Conservation (phyloP, 345 rosid species). For the Odontarrhena argentea region DNA sequence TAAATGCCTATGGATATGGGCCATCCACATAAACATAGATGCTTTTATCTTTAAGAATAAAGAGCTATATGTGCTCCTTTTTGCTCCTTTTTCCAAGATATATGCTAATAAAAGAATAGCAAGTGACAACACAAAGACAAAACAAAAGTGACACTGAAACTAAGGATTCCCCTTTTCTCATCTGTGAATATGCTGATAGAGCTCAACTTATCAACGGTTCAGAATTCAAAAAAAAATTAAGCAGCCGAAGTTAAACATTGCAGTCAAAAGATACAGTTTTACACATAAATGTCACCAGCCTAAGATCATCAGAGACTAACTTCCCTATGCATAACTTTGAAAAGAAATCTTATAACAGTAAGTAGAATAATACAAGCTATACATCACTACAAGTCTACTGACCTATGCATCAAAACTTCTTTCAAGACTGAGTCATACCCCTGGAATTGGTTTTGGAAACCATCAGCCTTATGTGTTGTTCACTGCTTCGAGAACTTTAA, state of each 20-base stretch:
- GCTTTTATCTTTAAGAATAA: slow-evolving; percentile 15
- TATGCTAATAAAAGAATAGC: slow-evolving; percentile 29
- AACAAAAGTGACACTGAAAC: slow-evolving; percentile 10
- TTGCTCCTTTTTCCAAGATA: slow-evolving; percentile 8
- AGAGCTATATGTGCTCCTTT: slow-evolving; percentile 10
- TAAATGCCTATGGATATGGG: not conserved
- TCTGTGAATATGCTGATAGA: slow-evolving; percentile 5
- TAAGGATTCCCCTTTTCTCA: slow-evolving; percentile 14
- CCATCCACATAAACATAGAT: slow-evolving; percentile 9
- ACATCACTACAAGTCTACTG: not conserved
- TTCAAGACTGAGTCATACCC: slow-evolving; percentile 4
- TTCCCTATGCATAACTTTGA: not conserved
- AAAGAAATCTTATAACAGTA: not conserved
- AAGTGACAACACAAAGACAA: slow-evolving; percentile 14
- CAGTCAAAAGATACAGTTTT: not conserved
- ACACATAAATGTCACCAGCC: not conserved
- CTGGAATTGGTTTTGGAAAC: not conserved
- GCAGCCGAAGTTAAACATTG: not conserved
- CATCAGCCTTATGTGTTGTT: slow-evolving; percentile 5
- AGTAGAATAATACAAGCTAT: not conserved
- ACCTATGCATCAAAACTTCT: not conserved
- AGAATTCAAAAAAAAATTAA: slow-evolving; percentile 7
- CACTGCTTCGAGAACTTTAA: not conserved
- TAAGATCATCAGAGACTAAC: not conserved
- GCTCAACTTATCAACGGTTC: slow-evolving; percentile 11